phyloP scores from a whole-genome alignment of 495 filamentous ascomycete species.

The Echria macrotheca region DNA sequence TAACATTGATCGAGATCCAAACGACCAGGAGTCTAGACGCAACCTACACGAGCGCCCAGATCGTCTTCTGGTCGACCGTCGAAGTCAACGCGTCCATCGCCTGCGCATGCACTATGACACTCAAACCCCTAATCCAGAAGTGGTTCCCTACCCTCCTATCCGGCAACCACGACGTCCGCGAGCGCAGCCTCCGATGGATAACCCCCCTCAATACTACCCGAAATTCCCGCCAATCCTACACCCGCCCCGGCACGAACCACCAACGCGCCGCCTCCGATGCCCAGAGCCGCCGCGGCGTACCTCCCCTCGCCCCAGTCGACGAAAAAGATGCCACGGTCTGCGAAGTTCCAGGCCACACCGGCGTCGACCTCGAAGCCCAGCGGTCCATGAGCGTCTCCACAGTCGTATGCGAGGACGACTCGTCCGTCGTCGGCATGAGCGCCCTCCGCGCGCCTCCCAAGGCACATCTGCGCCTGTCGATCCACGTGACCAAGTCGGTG shows the following conservation, averaged over 20 bases:
- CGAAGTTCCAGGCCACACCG: no score
- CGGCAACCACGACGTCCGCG: conserved; percentile 7
- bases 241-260: not conserved
- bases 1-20: conserved; percentile 17
- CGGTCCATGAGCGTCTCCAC: conserved; percentile 11
- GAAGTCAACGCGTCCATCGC: conserved; percentile 26
- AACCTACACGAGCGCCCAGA: conserved; percentile 21
- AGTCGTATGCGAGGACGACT: not conserved
- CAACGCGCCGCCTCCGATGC: not conserved
- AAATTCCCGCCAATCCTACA: conserved; percentile 8
- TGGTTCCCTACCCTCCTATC: conserved; percentile 21
- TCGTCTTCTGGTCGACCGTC: conserved; percentile 26
- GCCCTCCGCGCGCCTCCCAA: conserved; percentile 18
- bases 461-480: conserved; percentile 21
- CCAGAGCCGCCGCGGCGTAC: not conserved
- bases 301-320: conserved; percentile 5
- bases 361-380: conserved; percentile 14
- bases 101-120: conserved; percentile 29
- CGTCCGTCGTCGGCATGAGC: not conserved
- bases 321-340: no score
- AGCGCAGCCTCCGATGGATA: conserved; percentile 23
- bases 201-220: conserved; percentile 12
- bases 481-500: conserved; percentile 15
- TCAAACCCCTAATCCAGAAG: conserved; percentile 26
- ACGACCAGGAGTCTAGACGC: conserved; percentile 9